Base-by-base conservation (phyloP, 2,329 filamentous ascomycete species). In the Fusarium mangiferae region DNA sequence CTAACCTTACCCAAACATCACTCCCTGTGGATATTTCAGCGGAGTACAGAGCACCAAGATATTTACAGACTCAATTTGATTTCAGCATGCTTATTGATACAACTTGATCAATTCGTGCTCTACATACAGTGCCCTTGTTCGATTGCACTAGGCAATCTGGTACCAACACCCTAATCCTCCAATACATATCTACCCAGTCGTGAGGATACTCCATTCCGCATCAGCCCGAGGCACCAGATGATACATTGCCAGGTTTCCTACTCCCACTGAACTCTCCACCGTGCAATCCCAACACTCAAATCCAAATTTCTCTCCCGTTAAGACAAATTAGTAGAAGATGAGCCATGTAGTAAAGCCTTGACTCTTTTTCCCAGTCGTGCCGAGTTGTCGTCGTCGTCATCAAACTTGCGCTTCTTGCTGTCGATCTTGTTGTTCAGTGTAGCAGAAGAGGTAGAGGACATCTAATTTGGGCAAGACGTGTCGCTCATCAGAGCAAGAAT, bases 1-100 rank as follows among this genome's bases (percentile, higher is more conserved):
- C 13, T 8, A 15, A 15, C 39, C 1, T 15, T 5, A 6, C 15
- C 39, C 14, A 6, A 7, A 15, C 13, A 14, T 41, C 7, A 41
- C 12, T 28, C 22, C 12, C 20, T 22, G 39, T 14, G 4, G 4
- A 14, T 9, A 22, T 41, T n/a, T 8, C 30, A 13, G 14, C 8
- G 15, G 39, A 11, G 14, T 15, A 42, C 8, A 22, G 13, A 42
- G 39, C 39, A 13, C 7, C 6, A 14, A n/a, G 39, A n/a, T n/a
- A 9, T 18, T n/a, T 22, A 0, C 6, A 41, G 0, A 13, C 2
- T 22, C 12, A 1, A 41, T 22, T 42, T 22, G 14, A n/a, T 2
- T 42, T 10, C 13, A n/a, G 39, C 22, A 10, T 10, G 14, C 14
- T n/a, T 15, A 15, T 42, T n/a, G 13, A 15, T 15, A 15, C 4